Base-by-base conservation (phyloP, 192 early-diverging fungal species). In the Coemansia sp. region DNA sequence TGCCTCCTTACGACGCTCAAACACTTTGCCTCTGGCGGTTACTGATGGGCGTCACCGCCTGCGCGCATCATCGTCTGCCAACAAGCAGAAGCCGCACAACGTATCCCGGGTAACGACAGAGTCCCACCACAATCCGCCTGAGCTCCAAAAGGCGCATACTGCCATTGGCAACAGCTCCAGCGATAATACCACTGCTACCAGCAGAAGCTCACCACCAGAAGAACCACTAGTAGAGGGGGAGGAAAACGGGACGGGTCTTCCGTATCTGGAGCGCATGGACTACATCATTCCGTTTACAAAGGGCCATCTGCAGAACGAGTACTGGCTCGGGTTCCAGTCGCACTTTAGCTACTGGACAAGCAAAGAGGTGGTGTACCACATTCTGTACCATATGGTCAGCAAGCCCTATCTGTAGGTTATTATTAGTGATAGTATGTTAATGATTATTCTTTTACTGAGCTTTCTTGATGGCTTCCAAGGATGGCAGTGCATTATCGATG, bases 301-400 rank as follows among this genome's bases (percentile, higher is more conserved):
- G 20, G 30, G 72, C 0, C 68, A 81, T 40, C 37, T 81, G 58
- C 71, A 74, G 40, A 81, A 72, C 62, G 78, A 81, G 59, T 81
- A 81, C 57, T 81, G 78, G 78, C 68, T 81, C 11, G 78, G 78
- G 8, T 60, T 81, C 59, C 67, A 81, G 7, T 63, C 72, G 6
- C 78, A 81, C 55, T 81, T 71, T 47, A 71, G 65, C 47, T 81
- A 81, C 72, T 81, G 78, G 78, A 68, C 64, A 0, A 81, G 68
- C 65, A 67, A 74, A 13, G 78, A 81, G 38, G 56, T 74, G 0
- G 59, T 75, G 17, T 44, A 75, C 47, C 78, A 81, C 30, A 81
- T 81, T 7, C 63, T 81, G n/a, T 55, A 72, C 62, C 64, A 78
- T 50, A 57, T 70, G 50, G 65, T 75, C 8, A 19, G 15, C 28